Evolutionary conservation across 2,329 filamentous ascomycete species (phyloP).

Genomic region (Trichoderma sp.): DNA sequence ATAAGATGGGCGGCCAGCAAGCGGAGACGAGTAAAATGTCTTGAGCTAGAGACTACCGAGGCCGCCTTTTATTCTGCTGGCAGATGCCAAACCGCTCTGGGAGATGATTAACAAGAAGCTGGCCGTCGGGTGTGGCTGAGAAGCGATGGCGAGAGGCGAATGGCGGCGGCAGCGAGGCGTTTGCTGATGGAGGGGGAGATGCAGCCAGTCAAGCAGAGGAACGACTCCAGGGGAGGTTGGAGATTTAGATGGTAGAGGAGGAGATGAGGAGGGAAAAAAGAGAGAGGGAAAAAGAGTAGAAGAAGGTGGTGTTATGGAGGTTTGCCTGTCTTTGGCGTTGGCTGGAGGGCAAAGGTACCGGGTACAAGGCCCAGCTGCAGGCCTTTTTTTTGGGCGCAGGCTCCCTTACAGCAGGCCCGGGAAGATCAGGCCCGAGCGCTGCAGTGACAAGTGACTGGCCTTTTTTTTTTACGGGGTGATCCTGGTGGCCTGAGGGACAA

Average conservation of each 20-base stretch:
- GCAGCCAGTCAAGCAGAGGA: background rate
- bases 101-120: conserved; percentile 15
- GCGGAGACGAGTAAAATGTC: conserved; percentile 26
- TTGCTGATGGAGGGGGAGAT: background rate
- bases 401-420: background rate
- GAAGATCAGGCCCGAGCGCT: conserved; percentile 20
- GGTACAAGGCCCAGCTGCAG: background rate
- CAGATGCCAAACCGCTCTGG: conserved; percentile 21
- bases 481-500: background rate
- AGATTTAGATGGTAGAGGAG: background rate
- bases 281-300: background rate
- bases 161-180: background rate
- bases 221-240: background rate
- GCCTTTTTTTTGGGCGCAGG: background rate
- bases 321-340: background rate
- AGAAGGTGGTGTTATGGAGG: background rate
- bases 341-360: conserved; percentile 2
- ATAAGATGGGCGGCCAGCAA: conserved; percentile 21
- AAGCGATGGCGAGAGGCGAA: background rate
- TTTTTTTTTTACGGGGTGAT: background rate
- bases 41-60: conserved; percentile 15
- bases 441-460: background rate
- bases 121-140: conserved; percentile 18
- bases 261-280: background rate
- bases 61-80: conserved; percentile 12